A percentile compares a stretch with the other conserved stretches of the same genome.
Conservation (phyloP, 805 yeast genomes). For the Kodamaea leandrae region DNA sequence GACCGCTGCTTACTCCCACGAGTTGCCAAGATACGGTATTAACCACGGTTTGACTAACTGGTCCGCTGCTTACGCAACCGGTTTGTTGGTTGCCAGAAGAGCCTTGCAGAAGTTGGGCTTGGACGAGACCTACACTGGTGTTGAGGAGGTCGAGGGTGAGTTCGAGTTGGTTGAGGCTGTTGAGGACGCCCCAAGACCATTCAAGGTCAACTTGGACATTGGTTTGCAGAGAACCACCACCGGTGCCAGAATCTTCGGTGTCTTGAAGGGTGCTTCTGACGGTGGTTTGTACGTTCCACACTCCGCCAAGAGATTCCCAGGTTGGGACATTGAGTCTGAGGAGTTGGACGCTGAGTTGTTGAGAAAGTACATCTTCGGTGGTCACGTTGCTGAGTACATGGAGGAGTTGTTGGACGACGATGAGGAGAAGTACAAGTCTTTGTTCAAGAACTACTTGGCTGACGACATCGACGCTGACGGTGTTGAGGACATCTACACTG, state of each 20-base stretch:
- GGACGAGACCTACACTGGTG: slow-evolving; percentile 98
- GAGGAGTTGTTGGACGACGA: slow-evolving; percentile 99
- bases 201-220: slow-evolving; percentile 98
- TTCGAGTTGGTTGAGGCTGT: slow-evolving; percentile 97
- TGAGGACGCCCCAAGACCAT: slow-evolving; percentile 99
- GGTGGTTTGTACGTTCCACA: slow-evolving; percentile 99
- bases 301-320: slow-evolving; percentile 99
- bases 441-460: slow-evolving; percentile 94
- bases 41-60: slow-evolving; percentile 99
- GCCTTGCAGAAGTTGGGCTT: slow-evolving; percentile 95
- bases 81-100: slow-evolving; percentile 98
- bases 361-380: slow-evolving; percentile 99
- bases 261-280: slow-evolving; percentile 99
- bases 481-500: slow-evolving; percentile 90
- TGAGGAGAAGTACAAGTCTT: slow-evolving; percentile 97
- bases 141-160: slow-evolving; percentile 99
- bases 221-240: slow-evolving; percentile 99
- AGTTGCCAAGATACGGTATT: slow-evolving; percentile 97
- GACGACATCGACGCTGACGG: slow-evolving; percentile 97
- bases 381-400: slow-evolving; percentile 99
- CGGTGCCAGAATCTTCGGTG: slow-evolving; percentile 99
- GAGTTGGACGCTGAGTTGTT: slow-evolving; percentile 96
- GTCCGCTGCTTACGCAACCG: slow-evolving; percentile 99
- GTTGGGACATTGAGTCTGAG: slow-evolving; percentile 98
- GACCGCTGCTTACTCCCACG: slow-evolving; percentile 98